phyloP scores from a whole-genome alignment of 1,139 yeast species.

The Scheffersomyces illinoinensis region DNA sequence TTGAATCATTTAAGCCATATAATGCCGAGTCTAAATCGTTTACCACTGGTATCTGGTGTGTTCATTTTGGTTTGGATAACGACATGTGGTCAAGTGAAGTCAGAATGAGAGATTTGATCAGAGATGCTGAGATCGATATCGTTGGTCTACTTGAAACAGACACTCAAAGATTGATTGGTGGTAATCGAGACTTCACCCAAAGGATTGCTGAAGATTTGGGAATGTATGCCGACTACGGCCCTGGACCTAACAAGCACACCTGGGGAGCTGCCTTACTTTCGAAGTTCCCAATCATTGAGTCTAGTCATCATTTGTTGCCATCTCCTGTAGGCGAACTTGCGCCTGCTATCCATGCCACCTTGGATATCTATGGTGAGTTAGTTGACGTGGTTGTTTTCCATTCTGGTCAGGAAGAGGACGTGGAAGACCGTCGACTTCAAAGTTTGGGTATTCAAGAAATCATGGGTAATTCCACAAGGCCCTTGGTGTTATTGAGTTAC shows the following conservation, averaged over 20 bases:
- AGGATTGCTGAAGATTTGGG: slow-evolving; percentile 89
- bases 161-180: slow-evolving; percentile 91
- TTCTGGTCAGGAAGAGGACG: slow-evolving; percentile 97
- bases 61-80: slow-evolving; percentile 94
- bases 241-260: slow-evolving; percentile 96
- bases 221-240: slow-evolving; percentile 95
- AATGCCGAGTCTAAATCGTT: slow-evolving; percentile 74
- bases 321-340: slow-evolving; percentile 97
- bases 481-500: slow-evolving; percentile 81
- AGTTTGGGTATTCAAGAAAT: slow-evolving; percentile 72
- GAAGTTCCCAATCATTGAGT: slow-evolving; percentile 87
- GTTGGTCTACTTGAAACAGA: slow-evolving; percentile 91
- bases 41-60: slow-evolving; percentile 97
- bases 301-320: slow-evolving; percentile 89
- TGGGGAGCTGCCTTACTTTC: slow-evolving; percentile 96
- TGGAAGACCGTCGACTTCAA: slow-evolving; percentile 87
- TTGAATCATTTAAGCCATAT: slow-evolving; percentile 63
- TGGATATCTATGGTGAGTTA: slow-evolving; percentile 81
- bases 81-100: slow-evolving; percentile 98
- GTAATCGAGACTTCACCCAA: slow-evolving; percentile 92
- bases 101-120: slow-evolving; percentile 80
- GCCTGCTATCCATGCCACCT: slow-evolving; percentile 95
- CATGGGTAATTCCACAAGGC: slow-evolving; percentile 78
- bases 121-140: slow-evolving; percentile 86
- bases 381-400: slow-evolving; percentile 97